Conservation (phyloP, 441 rosid genomes). For the Euphorbia celastroides region DNA sequence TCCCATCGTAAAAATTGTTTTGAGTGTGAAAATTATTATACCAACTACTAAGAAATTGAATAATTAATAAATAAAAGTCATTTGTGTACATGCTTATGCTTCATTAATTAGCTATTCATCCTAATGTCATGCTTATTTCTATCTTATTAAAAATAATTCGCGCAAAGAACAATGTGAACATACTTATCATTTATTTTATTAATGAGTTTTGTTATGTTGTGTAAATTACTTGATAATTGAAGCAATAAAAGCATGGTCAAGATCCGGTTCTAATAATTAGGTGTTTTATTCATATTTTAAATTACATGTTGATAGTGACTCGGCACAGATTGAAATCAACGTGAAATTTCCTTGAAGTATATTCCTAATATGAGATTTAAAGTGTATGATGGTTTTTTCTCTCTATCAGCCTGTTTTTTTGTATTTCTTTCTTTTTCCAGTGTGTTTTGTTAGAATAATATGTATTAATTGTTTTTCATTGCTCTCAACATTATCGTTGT, state of each 20-base stretch:
- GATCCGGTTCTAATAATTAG: background rate
- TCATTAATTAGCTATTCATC: background rate
- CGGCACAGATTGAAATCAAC: background rate
- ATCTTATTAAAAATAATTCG: background rate
- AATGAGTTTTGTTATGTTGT: background rate
- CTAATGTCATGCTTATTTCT: background rate
- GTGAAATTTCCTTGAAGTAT: slow-evolving; percentile 11
- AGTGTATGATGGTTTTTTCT: too few species aligned
- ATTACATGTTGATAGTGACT: background rate
- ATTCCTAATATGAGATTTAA: background rate
- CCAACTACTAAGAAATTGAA: too few species aligned
- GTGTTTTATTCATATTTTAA: background rate
- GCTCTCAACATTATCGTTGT: too few species aligned
- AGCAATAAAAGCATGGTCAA: background rate
- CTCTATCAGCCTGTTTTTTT: too few species aligned
- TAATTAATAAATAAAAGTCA: too few species aligned
- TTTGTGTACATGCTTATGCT: background rate
- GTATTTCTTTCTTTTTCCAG: too few species aligned
- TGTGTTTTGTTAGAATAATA: too few species aligned
- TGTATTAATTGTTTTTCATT: too few species aligned
- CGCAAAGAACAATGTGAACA: background rate
- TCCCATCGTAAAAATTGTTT: too few species aligned
- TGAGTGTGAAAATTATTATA: too few species aligned
- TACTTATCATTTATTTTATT: background rate
- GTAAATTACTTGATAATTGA: background rate